phyloP scores from a whole-genome alignment of 2,329 filamentous ascomycete species.

The Didymella arachidicola region DNA sequence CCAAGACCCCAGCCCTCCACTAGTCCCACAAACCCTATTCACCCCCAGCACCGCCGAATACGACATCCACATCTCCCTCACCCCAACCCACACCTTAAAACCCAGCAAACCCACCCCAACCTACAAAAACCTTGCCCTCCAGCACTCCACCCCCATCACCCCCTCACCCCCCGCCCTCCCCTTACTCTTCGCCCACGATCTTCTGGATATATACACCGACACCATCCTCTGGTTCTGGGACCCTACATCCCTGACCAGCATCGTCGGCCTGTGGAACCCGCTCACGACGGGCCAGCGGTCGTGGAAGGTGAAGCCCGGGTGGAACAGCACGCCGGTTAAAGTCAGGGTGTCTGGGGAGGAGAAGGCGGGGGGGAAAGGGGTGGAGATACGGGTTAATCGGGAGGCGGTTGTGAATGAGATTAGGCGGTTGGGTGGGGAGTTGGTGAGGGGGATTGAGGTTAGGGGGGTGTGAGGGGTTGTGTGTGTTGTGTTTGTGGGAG shows the following conservation, averaged over 20 bases:
- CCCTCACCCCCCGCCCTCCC: slow-evolving; percentile 65
- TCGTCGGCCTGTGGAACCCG: slow-evolving; percentile 73
- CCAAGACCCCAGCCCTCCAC: not conserved
- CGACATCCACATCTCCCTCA: slow-evolving; percentile 82
- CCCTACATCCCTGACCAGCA: slow-evolving; percentile 61
- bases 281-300: slow-evolving; percentile 58
- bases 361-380: slow-evolving; percentile 41
- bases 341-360: slow-evolving; percentile 48
- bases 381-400: slow-evolving; percentile 69
- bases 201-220: slow-evolving; percentile 71
- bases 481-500: not conserved
- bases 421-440: slow-evolving; percentile 64
- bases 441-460: slow-evolving; percentile 61
- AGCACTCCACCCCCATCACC: slow-evolving; percentile 38
- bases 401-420: slow-evolving; percentile 76
- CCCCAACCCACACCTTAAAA: slow-evolving; percentile 57
- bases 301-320: slow-evolving; percentile 76
- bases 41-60: slow-evolving; percentile 77
- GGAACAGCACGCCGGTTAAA: slow-evolving; percentile 67
- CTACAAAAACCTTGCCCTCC: slow-evolving; percentile 82
- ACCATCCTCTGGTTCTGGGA: slow-evolving; percentile 83
- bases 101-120: slow-evolving; percentile 50
- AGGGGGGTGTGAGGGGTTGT: slow-evolving; percentile 11
- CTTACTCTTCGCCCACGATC: slow-evolving; percentile 69
- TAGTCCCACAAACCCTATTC: slow-evolving; percentile 69